These are phyloP conservation scores for Strigomonas culicis DNA, from an alignment of 208 protist species.

Conservation along the genomic window DNA sequence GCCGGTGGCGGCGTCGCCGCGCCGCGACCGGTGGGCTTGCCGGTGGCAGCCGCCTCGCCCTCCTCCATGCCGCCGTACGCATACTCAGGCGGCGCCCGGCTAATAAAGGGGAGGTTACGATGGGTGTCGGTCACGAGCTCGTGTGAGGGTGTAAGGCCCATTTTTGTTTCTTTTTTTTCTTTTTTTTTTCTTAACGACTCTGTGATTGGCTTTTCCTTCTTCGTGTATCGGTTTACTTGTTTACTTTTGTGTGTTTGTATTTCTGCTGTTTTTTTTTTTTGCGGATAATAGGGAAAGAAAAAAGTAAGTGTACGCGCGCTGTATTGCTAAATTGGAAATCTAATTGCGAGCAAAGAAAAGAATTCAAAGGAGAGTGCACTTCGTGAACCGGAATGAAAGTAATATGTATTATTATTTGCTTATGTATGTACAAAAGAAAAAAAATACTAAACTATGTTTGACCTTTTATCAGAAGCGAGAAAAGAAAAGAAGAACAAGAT, in stretches of 20 bases:
- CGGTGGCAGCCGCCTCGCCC: background rate
- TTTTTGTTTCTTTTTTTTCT: background rate
- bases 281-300: no score
- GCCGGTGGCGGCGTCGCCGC: background rate
- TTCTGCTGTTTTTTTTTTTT: background rate
- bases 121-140: background rate
- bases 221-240: no score
- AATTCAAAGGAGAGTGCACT: no score
- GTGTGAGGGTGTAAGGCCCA: conserved; percentile 3
- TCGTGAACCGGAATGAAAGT: no score
- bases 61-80: conserved; percentile 18
- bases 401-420: no score
- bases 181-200: conserved; percentile 7
- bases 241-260: no score
- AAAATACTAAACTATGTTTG: no score
- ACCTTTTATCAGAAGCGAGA: background rate
- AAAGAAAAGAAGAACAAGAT: background rate
- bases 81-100: conserved; percentile 23
- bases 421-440: no score
- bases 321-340: no score
- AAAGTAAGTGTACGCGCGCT: no score
- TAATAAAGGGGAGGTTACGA: conserved; percentile 33
- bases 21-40: background rate
- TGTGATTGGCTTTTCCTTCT: no score
- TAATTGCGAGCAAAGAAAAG: no score